These are phyloP conservation scores for Kazachstania kunashirensis DNA, from an alignment of 805 yeast species.

Conservation along the genomic window DNA sequence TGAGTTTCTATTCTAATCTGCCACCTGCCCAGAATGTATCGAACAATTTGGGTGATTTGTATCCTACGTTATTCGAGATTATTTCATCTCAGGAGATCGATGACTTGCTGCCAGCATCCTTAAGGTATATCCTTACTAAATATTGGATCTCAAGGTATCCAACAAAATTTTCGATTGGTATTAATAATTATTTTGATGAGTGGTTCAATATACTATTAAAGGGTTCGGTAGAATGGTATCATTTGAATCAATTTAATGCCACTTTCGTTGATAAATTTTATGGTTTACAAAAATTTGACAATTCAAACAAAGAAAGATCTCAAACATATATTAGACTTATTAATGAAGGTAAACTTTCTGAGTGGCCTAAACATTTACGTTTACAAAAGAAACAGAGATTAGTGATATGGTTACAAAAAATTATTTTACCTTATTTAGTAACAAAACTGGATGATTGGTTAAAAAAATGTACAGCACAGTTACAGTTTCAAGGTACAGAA, in stretches of 20 bases:
- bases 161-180: conserved; percentile 46
- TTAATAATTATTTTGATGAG: conserved; percentile 65
- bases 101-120: conserved; percentile 66
- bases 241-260: conserved; percentile 65
- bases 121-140: conserved; percentile 69
- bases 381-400: conserved; percentile 44
- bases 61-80: conserved; percentile 82
- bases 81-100: conserved; percentile 75
- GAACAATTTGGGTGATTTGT: not conserved
- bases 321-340: conserved; percentile 5
- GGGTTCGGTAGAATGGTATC: conserved; percentile 60
- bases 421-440: conserved; percentile 57
- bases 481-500: not conserved
- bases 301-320: conserved; percentile 14
- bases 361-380: conserved; percentile 29
- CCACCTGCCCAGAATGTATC: conserved; percentile 14
- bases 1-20: conserved; percentile 28
- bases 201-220: conserved; percentile 48
- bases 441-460: conserved; percentile 39
- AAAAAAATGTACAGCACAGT: conserved; percentile 52
- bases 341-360: conserved; percentile 3
- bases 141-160: conserved; percentile 71
- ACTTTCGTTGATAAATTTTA: conserved; percentile 88
- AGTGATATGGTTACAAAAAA: conserved; percentile 47
- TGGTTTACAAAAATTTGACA: conserved; percentile 59